Evolutionary conservation across 2,329 filamentous ascomycete genomes (phyloP), one percentile per base, ranked within the genome.

Genomic region (Bertia moriformis): DNA sequence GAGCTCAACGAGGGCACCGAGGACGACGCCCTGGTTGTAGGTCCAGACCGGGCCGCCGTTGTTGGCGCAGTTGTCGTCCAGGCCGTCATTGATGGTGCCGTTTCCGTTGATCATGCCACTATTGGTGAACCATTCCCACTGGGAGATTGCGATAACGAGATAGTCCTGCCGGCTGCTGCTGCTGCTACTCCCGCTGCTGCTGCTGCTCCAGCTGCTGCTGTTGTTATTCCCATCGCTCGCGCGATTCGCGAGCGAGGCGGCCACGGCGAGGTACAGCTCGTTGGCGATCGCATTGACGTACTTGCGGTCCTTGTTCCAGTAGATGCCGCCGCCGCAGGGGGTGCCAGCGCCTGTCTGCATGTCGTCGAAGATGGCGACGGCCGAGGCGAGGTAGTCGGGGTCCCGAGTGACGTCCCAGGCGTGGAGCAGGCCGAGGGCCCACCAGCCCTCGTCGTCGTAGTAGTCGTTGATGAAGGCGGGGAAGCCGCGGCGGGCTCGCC

Each of bases 361-460:
- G n/a, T n/a, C n/a, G n/a, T n/a, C 60, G 46, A 74, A 76, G 41
- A 78, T 65, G 22, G 59, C 51, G 40, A 62, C 61, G 7, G 72
- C 69, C 4, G 63, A 60, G 37, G 69, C 50, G 30, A 78, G 66
- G 45, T 73, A 78, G n/a, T 61, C 58, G 2, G 45, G 24, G 35
- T 75, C 57, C 3, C 58, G 54, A 0, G 71, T 72, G 14, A 71
- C 55, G 47, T 78, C 73, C 47, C 63, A 73, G 3, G 68, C 59
- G 18, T 66, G 62, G 40, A 78, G 67, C 61, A 72, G 66, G 14
- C 61, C 73, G 42, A 78, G 59, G 7, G 66, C 71, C 73, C 73
- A 78, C 73, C 73, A 78, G n/a, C 69, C 65, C 48, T 72, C 67
- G 47, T 78, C 73, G 44, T 78, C 73, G 45, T 72, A 73, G n/a